These are phyloP conservation scores for Eucalyptus regnans DNA, from an alignment of 345 rosid species.

Conservation along the genomic window DNA sequence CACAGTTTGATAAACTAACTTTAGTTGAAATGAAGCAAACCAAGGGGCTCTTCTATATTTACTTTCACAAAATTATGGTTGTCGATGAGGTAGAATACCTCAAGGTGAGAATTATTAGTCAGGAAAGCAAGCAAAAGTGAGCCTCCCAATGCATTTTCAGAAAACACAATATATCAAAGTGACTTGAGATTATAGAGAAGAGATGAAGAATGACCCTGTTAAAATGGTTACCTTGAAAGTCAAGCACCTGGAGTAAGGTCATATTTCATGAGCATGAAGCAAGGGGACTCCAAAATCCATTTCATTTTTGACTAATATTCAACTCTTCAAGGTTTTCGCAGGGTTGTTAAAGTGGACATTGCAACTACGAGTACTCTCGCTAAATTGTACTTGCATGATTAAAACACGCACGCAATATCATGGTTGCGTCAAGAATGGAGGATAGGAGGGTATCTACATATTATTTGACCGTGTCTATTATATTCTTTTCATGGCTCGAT, in stretches of 20 bases:
- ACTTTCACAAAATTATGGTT: not conserved
- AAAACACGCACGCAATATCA: no score
- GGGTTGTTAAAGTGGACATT: not conserved
- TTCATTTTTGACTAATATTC: not conserved
- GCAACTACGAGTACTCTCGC: no score
- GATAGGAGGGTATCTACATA: no score
- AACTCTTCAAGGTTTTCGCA: not conserved
- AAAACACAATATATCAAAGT: not conserved
- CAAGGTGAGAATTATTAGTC: not conserved
- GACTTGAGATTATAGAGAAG: not conserved
- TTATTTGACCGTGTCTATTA: no score
- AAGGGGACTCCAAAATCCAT: not conserved
- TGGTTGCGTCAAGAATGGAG: no score
- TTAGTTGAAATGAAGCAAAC: not conserved
- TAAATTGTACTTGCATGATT: no score
- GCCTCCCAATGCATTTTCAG: not conserved
- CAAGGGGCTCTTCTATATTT: not conserved
- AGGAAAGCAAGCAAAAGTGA: not conserved
- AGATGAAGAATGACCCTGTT: not conserved
- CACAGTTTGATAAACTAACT: not conserved
- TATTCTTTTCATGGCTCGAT: no score
- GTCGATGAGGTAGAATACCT: not conserved
- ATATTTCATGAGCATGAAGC: not conserved
- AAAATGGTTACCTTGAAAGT: not conserved
- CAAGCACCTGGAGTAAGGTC: not conserved